These are phyloP conservation scores for Trichosporon sp. DNA, from an alignment of 1,284 basidiomycete genomes.

Conservation along the genomic window DNA sequence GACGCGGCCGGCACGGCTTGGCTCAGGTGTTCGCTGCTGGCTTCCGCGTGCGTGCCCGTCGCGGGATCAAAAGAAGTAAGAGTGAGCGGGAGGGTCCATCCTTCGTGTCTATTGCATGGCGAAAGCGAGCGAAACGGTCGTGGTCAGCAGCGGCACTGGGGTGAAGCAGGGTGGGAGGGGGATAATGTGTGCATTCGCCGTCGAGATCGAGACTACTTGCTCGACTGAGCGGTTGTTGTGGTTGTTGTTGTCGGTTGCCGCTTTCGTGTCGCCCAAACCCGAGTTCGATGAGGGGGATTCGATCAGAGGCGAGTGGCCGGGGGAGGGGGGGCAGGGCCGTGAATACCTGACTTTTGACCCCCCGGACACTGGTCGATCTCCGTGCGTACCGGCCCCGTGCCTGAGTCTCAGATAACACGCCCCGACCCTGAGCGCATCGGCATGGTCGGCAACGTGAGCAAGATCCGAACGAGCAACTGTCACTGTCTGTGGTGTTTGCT, in stretches of 20 bases:
- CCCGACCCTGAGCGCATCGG: not conserved
- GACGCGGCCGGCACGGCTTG: not conserved
- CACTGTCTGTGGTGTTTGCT: too few relatives aligned
- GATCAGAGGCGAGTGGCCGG: not conserved
- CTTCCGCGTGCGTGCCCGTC: not conserved
- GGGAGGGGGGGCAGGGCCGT: not conserved
- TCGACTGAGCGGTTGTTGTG: too few relatives aligned
- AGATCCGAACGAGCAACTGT: not conserved
- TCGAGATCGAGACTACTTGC: not conserved
- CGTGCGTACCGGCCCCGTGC: not conserved
- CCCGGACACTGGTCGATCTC: not conserved
- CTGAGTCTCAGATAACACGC: not conserved
- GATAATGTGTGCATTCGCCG: not conserved
- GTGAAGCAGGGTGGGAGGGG: not conserved
- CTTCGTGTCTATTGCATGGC: too few relatives aligned
- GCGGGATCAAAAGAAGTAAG: not conserved
- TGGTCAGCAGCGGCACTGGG: not conserved
- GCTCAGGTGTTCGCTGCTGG: not conserved
- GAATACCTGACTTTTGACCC: conserved; percentile 2
- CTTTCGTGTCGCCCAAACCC: not conserved
- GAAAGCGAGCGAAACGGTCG: too few relatives aligned
- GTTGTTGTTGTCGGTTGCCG: not conserved
- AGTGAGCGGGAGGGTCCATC: too few relatives aligned
- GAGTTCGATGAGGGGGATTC: not conserved
- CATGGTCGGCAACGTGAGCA: not conserved